Percentiles rank a stretch among this genome's conserved stretches.
phyloP scores from a whole-genome alignment of 257 asterid genomes.

The Nicotiana attenuata region DNA sequence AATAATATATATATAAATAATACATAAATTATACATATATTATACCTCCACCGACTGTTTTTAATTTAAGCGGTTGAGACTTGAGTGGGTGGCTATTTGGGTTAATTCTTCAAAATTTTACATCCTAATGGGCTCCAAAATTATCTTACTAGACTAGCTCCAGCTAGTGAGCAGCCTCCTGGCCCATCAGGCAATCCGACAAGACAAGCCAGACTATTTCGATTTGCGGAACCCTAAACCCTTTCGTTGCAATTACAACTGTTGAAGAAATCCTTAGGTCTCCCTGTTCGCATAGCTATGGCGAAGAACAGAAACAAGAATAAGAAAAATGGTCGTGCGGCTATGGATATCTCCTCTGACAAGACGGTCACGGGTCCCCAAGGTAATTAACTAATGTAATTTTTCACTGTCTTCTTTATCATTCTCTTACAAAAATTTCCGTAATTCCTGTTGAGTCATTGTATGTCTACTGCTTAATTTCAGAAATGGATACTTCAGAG shows the following conservation, averaged over 20 bases:
- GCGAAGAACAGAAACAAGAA: conserved; percentile 60
- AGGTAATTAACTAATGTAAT: conserved; percentile 20
- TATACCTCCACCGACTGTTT: fast-evolving
- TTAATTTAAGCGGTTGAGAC: no score
- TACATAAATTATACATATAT: no score
- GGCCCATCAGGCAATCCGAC: neutral
- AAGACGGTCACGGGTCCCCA: conserved; percentile 13
- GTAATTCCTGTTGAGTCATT: neutral
- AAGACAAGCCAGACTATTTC: neutral
- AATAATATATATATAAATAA: no score
- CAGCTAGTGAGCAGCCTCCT: neutral
- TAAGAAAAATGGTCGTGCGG: conserved; percentile 30
- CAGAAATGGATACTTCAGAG: conserved; percentile 66
- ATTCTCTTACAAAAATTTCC: neutral
- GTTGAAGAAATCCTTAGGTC: neutral
- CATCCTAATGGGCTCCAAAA: neutral
- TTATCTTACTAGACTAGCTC: neutral
- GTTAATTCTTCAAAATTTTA: no score
- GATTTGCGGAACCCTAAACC: neutral
- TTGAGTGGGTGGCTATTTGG: no score
- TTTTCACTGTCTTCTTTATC: neutral
- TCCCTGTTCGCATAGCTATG: conserved; percentile 22
- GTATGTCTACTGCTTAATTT: neutral
- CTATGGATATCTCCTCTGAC: conserved; percentile 30
- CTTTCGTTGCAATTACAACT: neutral